Percentiles rank a stretch among this genome's conserved stretches.
Evolutionary conservation across 2,329 filamentous ascomycete genomes (phyloP).

Genomic region (Fusarium sororula): DNA sequence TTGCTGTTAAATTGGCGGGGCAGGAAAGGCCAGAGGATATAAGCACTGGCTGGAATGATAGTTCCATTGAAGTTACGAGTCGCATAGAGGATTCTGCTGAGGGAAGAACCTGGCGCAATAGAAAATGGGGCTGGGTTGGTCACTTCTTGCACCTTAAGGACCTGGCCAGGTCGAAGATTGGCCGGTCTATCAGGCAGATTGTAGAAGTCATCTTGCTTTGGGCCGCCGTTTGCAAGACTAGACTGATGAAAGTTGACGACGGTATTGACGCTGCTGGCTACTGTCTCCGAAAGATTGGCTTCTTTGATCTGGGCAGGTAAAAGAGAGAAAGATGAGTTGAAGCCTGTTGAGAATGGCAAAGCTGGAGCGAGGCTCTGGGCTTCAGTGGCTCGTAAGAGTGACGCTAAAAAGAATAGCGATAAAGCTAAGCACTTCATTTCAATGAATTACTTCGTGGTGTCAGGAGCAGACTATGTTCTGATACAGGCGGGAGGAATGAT

Average conservation of each 20-base stretch:
- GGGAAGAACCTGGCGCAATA: slow-evolving; percentile 1
- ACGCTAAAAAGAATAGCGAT: rapidly evolving
- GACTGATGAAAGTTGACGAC: slow-evolving; percentile 22
- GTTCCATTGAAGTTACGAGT: slow-evolving; percentile 24
- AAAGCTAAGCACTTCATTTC: neutral
- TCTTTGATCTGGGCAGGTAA: slow-evolving; percentile 1
- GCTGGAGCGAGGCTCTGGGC: neutral
- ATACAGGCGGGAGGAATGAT: neutral
- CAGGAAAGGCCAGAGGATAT: slow-evolving; percentile 21
- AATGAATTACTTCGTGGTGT: rapidly evolving
- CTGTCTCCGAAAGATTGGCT: neutral
- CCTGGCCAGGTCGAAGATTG: neutral
- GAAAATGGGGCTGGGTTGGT: slow-evolving; percentile 5
- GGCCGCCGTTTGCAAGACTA: slow-evolving; percentile 25
- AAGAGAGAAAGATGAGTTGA: slow-evolving; percentile 28
- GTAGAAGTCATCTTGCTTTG: slow-evolving; percentile 31
- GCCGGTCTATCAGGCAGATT: neutral
- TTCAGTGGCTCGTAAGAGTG: rapidly evolving
- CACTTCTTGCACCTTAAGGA: slow-evolving; percentile 25
- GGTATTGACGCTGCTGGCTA: slow-evolving; percentile 11
- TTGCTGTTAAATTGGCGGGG: neutral
- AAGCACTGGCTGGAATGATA: slow-evolving; percentile 8
- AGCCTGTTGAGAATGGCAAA: neutral
- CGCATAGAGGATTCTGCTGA: slow-evolving; percentile 13
- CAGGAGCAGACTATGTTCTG: rapidly evolving